Conservation (phyloP, 768 basidiomycete genomes). For the Amanita jacksonii region DNA sequence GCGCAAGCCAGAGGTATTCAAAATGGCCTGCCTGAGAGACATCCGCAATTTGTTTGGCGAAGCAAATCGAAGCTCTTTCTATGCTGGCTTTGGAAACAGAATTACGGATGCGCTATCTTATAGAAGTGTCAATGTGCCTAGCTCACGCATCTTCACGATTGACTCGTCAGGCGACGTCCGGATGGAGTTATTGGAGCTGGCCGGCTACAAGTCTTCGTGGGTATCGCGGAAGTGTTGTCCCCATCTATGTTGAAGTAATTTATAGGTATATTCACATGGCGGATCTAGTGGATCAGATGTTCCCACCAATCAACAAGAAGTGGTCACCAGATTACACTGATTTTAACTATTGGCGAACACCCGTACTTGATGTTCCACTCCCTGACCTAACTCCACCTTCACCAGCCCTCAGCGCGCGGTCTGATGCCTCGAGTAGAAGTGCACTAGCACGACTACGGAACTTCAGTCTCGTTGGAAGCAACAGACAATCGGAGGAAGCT, state of each 20-base stretch:
- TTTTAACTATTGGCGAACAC: slow-evolving; percentile 91
- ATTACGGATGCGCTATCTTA: slow-evolving; percentile 99
- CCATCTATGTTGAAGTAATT: slow-evolving; percentile 1
- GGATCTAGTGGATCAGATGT: slow-evolving; percentile 99
- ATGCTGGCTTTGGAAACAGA: slow-evolving; percentile 95
- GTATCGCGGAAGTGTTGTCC: slow-evolving; percentile 18
- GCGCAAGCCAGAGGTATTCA: slow-evolving; percentile 99
- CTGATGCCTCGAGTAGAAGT: slow-evolving; percentile 72
- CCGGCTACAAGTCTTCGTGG: slow-evolving; percentile 94
- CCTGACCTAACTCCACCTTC: slow-evolving; percentile 83
- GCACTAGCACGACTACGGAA: slow-evolving; percentile 67
- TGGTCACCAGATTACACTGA: slow-evolving; percentile 90
- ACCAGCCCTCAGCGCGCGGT: slow-evolving; percentile 88
- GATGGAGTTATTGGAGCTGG: slow-evolving; percentile 92
- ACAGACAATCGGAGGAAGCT: slow-evolving; percentile 5
- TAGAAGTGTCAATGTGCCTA: slow-evolving; percentile 88
- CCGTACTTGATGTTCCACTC: slow-evolving; percentile 67
- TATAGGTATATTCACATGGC: slow-evolving; percentile 95
- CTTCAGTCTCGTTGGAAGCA: slow-evolving; percentile 59
- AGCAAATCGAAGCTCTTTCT: slow-evolving; percentile 69
- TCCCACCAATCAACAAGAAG: slow-evolving; percentile 89
- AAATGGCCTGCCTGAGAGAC: slow-evolving; percentile 97
- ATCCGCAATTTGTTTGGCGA: slow-evolving; percentile 86
- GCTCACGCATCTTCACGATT: slow-evolving; percentile 93
- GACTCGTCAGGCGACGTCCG: slow-evolving; percentile 93